Conservation (phyloP, 176 grass and related monocot species). For the Luzula sylvatica region DNA sequence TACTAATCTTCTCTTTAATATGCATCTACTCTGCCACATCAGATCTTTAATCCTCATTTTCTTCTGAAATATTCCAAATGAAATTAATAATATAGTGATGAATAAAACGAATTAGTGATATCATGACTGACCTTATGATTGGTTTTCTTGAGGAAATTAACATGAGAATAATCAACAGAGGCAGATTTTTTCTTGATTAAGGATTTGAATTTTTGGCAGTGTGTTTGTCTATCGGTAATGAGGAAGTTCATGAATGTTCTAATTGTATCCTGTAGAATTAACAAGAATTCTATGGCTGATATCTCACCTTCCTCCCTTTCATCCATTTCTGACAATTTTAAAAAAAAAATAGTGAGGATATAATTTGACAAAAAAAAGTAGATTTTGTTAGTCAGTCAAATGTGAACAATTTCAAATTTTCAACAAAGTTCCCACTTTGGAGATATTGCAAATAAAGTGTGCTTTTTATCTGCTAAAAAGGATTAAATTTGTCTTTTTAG, state of each 20-base stretch:
- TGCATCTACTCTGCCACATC: slow-evolving; percentile 41
- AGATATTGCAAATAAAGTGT: too few species aligned
- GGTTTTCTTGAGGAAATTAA: slow-evolving; percentile 38
- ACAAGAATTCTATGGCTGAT: slow-evolving; percentile 61
- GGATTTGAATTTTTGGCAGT: slow-evolving; percentile 53
- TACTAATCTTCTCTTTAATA: slow-evolving; percentile 41
- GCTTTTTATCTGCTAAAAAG: too few species aligned
- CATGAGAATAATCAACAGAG: slow-evolving; percentile 22
- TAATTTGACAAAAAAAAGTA: background rate
- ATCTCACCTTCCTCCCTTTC: slow-evolving; percentile 72
- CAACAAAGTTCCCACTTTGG: too few species aligned
- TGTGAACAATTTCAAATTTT: too few species aligned
- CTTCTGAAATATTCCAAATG: slow-evolving; percentile 40
- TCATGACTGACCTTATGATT: slow-evolving; percentile 38
- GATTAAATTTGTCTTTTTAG: too few species aligned
- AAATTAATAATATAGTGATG: background rate
- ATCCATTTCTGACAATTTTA: slow-evolving; percentile 26
- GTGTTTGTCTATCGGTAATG: slow-evolving; percentile 50
- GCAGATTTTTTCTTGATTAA: slow-evolving; percentile 36
- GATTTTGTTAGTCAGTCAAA: background rate
- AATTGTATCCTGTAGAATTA: slow-evolving; percentile 57
- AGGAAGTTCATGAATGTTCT: slow-evolving; percentile 85
- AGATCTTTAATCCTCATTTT: slow-evolving; percentile 66
- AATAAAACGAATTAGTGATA: background rate
- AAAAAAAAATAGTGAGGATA: background rate